Evolutionary conservation across 768 basidiomycete species (phyloP), one percentile per base, ranked within the genome.

Genomic region (Mycena latifolia): DNA sequence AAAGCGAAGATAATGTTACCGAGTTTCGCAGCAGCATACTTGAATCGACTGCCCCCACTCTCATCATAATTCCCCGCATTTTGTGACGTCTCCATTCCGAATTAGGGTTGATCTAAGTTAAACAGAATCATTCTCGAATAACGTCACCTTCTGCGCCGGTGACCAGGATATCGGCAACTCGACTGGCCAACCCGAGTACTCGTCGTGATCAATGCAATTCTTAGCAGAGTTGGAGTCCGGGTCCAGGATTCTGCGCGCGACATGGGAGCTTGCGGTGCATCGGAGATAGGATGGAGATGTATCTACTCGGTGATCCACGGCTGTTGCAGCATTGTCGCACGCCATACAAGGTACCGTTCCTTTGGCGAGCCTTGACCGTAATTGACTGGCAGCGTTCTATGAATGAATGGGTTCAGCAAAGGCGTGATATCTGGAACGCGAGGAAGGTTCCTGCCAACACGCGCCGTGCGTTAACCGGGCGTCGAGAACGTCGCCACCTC

Each of bases 141-240:
- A 50, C 45, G 51, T 28, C 37, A 63, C 25, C 22, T 71, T 80
- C 25, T 73, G 85, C 78, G 37, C 86, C 87, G 17, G 84, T 84
- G 57, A 87, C 77, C 64, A 88, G 74, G 33, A 87, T 84, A 68
- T 87, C 86, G 57, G 77, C 74, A n/a, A 87, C 76, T 35, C 83
- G 6, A 43, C 83, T 61, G 82, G 24, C 84, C 5, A 70, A 69
- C 9, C 70, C 61, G 47, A 46, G 11, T 22, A 17, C 37, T 54
- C 83, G 76, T 73, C 69, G 63, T 81, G 78, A 20, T 84, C 79
- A 56, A 14, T 14, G 35, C n/a, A 15, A 18, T 17, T 8, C 66
- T 63, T 7, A 37, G 8, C 37, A 14, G 25, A 37, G 15, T 39
- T 25, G 29, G 29, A 37, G 50, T 54, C 56, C 63, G 15, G 55